A percentile compares a stretch with the other conserved stretches of the same genome.
Evolutionary conservation across 495 filamentous ascomycete genomes (phyloP).

Genomic region (Lasiosphaeria hispida): DNA sequence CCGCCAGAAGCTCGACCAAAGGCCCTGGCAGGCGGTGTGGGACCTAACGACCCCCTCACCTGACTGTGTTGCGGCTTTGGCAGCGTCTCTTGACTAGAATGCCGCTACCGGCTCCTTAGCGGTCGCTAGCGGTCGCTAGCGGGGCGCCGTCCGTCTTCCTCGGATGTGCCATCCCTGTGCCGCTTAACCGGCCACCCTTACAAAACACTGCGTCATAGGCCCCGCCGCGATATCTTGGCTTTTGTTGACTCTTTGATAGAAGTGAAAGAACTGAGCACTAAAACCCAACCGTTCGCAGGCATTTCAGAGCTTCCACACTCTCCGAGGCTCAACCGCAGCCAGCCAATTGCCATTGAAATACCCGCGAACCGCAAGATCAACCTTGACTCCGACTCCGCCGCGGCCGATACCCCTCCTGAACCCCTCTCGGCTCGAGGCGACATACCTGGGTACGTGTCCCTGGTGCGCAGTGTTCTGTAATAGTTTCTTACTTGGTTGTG

Average conservation of each 20-base stretch:
- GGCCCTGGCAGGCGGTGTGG: too few species aligned
- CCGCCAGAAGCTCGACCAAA: too few species aligned
- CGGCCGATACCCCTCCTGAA: constrained; percentile 38
- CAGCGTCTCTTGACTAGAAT: too few species aligned
- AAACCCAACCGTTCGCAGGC: not conserved
- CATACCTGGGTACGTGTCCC: constrained; percentile 44
- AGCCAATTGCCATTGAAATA: constrained; percentile 48
- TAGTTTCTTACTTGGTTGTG: not conserved
- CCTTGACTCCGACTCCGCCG: constrained; percentile 19
- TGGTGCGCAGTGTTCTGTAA: not conserved
- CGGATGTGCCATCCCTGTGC: too few species aligned
- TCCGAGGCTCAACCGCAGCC: constrained; percentile 20
- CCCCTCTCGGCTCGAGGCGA: constrained; percentile 52
- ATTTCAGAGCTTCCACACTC: not conserved
- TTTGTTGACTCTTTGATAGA: constrained; percentile 9
- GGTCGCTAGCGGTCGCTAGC: too few species aligned
- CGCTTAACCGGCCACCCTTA: not conserved
- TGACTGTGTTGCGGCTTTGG: too few species aligned
- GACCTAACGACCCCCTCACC: too few species aligned
- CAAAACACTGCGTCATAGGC: constrained; percentile 18
- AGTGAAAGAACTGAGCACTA: not conserved
- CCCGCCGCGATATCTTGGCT: not conserved
- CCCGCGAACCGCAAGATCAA: constrained; percentile 32
- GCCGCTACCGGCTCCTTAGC: too few species aligned
- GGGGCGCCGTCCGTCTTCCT: not conserved